Evolutionary conservation across 352 stramenopile species (phyloP).

Genomic region (Bremia lactucae): DNA sequence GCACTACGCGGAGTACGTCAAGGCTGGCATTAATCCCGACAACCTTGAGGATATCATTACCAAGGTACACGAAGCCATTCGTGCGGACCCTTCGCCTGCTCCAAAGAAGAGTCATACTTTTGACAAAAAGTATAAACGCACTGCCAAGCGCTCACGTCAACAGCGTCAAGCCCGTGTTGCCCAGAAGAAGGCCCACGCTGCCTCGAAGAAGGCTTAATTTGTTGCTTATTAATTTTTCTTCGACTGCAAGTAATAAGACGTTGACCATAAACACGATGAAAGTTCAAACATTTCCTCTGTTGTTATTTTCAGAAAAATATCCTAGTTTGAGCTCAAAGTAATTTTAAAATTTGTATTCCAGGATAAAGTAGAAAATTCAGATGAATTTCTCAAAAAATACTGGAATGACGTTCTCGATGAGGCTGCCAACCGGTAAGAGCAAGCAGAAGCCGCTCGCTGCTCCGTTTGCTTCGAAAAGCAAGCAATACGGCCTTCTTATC

Average conservation of each 20-base stretch:
- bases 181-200: constrained; percentile 93
- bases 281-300: constrained; percentile 19
- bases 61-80: constrained; percentile 95
- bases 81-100: constrained; percentile 89
- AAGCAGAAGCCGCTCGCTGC: constrained; percentile 19
- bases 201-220: constrained; percentile 36
- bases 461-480: constrained; percentile 7
- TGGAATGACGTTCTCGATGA: constrained; percentile 58
- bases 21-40: constrained; percentile 87
- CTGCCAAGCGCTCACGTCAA: constrained; percentile 88
- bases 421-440: constrained; percentile 32
- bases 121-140: constrained; percentile 93
- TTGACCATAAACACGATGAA: constrained; percentile 25
- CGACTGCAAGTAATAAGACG: background rate
- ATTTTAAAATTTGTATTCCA: too few species aligned
- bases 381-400: background rate
- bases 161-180: constrained; percentile 92
- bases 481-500: constrained; percentile 39
- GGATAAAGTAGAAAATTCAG: too few species aligned
- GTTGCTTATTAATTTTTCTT: too few species aligned
- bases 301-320: background rate
- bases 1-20: constrained; percentile 95
- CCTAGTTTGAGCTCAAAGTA: background rate
- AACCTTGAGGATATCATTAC: constrained; percentile 88
- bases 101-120: constrained; percentile 87